Evolutionary conservation across 345 rosid genomes (phyloP), one percentile per base, ranked within the genome.

Genomic region (Carallia brachiata): DNA sequence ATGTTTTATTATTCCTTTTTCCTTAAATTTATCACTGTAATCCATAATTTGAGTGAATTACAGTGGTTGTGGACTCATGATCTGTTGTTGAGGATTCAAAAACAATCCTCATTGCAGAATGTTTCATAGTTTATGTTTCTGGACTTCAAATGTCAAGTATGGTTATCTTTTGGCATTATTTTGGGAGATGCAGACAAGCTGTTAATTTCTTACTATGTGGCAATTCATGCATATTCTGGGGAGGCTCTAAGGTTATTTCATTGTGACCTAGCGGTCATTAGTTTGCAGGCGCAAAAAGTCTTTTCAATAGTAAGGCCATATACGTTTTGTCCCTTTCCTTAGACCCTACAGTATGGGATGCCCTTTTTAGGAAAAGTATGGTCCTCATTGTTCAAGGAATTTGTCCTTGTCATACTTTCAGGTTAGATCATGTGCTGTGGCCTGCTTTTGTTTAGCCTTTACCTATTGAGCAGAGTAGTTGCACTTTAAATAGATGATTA

Each of bases 41-140:
- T 13, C 50, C 13, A 4, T 13, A 44, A 44, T 44, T 44, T 13
- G 17, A 13, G 50, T 13, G 16, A 44, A 44, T 44, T 44, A 12
- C 13, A 16, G 5, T 44, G 16, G 50, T 4, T 44, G 50, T 12
- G 15, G 16, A 44, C 50, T 44, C 50, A 44, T 44, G 12, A 62
- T 55, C 57, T 53, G 18, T 31, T 66, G 47, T 61, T 62, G 37
- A 44, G 53, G 61, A 47, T 76, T 44, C 30, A 62, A 31, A 59
- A 4, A 13, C 32, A 57, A 52, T 61, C 39, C n/a, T 52, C 47
- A 32, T 13, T 44, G 16, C 18, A 13, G 30, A 69, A 56, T 32
- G 34, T 32, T 32, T 32, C 34, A 32, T 32, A 32, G 34, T 32
- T 44, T 44, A 1, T 44, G 3, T 44, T 13, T 44, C 50, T 44